Base-by-base conservation (phyloP, 2,329 filamentous ascomycete genomes). In the Magnaporthiopsis incrustans region DNA sequence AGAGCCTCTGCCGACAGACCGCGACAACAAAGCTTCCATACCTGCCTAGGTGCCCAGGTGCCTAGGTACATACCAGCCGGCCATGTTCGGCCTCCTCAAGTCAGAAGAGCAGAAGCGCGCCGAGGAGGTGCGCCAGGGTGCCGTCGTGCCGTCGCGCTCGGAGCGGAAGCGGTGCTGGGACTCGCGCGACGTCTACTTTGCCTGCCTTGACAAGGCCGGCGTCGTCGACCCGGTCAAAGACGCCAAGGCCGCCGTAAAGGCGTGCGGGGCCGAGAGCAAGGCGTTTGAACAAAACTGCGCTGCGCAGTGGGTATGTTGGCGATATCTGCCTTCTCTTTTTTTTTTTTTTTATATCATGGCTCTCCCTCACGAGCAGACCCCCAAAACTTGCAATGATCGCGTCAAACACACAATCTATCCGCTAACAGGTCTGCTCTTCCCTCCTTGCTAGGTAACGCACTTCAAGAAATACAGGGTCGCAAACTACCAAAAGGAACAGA, bases 391-490 rank as follows among this genome's bases (percentile, higher is more conserved):
- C 57, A 63, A 3, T 26, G 26, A 26, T 18, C 33, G 33, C 15
- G 18, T 18, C 15, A 44, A n/a, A 4, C 7, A 50, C 5, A 22
- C 44, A 53, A 12, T 3, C 18, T 7, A 30, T 11, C 25, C 15
- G 25, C 53, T 63, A 18, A 63, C 61, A 33, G 25, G 25, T 5
- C 12, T 38, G 3, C 10, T 4, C n/a, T 33, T 27, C 30, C 18
- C 14, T n/a, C n/a, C 30, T 12, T 32, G 32, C 63, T 70, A 95
- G 91, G 90, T 97, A 66, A 92, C 92, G 77, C 98, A 99, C 77
- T 99, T 99, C 79, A 97, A 98, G 81, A 93, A 97, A 77, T 90
- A 92, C 78, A 84, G 95, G 71, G 91, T 98, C 50, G 94, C 96
- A 78, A 95, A 99, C 70, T 84, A 90, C 72, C 90, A 96, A 71